A percentile compares a stretch with the other conserved stretches of the same genome.
Evolutionary conservation across 1,139 yeast species (phyloP).

Genomic region (Nakaseomyces glabratus): DNA sequence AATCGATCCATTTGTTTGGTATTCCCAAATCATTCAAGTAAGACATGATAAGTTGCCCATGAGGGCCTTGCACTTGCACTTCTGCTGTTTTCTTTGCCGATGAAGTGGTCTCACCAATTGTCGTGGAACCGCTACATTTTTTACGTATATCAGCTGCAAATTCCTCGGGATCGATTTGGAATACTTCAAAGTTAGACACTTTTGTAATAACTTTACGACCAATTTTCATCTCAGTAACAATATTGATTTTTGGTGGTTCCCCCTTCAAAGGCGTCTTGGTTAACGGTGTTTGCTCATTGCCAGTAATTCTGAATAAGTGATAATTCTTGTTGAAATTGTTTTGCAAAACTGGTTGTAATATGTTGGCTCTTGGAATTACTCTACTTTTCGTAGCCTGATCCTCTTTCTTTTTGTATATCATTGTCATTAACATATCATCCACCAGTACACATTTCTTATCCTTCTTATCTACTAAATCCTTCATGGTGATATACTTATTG

Average conservation of each 20-base stretch:
- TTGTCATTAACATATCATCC: slow-evolving; percentile 39
- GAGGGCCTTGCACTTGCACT: slow-evolving; percentile 88
- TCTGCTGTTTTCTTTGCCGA: slow-evolving; percentile 48
- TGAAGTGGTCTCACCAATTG: slow-evolving; percentile 49
- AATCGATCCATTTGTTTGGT: slow-evolving; percentile 54
- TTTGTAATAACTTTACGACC: slow-evolving; percentile 77
- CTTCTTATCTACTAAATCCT: slow-evolving; percentile 43
- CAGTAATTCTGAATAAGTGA: slow-evolving; percentile 41
- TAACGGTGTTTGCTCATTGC: slow-evolving; percentile 29
- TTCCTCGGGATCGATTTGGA: slow-evolving; percentile 52
- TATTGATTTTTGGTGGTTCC: slow-evolving; percentile 52
- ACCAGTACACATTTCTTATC: slow-evolving; percentile 42
- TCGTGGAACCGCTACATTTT: slow-evolving; percentile 83
- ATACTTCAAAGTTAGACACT: slow-evolving; percentile 60
- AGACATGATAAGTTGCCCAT: slow-evolving; percentile 52
- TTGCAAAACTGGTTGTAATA: slow-evolving; percentile 41
- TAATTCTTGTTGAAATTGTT: slow-evolving; percentile 50
- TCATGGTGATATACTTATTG: slow-evolving; percentile 46
- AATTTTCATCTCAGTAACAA: slow-evolving; percentile 67
- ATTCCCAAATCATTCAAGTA: slow-evolving; percentile 60
- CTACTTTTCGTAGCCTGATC: slow-evolving; percentile 16
- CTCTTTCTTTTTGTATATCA: slow-evolving; percentile 27
- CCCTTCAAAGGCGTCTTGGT: slow-evolving; percentile 47
- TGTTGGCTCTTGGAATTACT: slow-evolving; percentile 42
- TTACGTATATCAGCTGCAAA: slow-evolving; percentile 63